These are phyloP conservation scores for Ananas comosus DNA, from an alignment of 176 grass and related monocot genomes.

Conservation along the genomic window DNA sequence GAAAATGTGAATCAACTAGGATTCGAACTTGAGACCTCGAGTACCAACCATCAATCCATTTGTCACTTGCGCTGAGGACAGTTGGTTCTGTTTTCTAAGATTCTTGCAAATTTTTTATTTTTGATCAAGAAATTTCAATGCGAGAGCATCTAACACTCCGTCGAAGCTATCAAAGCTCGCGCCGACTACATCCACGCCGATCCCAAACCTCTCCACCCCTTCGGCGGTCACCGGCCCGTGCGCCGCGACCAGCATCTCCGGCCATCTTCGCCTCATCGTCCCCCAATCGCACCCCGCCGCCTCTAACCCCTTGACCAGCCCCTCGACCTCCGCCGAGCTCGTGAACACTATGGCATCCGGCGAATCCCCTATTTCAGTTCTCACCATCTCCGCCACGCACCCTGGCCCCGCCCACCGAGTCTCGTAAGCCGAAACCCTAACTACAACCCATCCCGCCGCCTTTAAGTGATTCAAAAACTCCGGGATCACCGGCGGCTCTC, in stretches of 20 bases:
- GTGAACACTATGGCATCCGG: constrained; percentile 82
- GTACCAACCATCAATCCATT: no score
- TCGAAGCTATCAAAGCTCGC: constrained; percentile 64
- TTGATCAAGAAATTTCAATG: not conserved
- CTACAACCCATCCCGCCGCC: constrained; percentile 42
- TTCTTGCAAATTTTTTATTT: no score
- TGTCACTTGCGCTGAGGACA: no score
- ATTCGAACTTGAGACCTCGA: no score
- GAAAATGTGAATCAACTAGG: no score
- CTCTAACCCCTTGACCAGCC: constrained; percentile 64
- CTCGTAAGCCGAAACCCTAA: constrained; percentile 50
- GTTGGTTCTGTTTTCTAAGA: no score
- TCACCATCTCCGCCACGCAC: constrained; percentile 34
- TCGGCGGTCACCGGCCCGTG: constrained; percentile 73
- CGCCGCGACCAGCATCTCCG: constrained; percentile 49
- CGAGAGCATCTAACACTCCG: constrained; percentile 57
- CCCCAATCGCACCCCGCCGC: constrained; percentile 56
- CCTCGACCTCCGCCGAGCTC: constrained; percentile 75
- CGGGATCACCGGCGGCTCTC: constrained; percentile 56
- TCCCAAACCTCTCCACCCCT: constrained; percentile 49
- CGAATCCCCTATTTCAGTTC: constrained; percentile 29
- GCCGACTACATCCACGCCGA: constrained; percentile 56
- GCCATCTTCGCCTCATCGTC: constrained; percentile 42
- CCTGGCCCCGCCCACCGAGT: constrained; percentile 54
- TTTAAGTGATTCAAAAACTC: constrained; percentile 41